phyloP scores from a whole-genome alignment of 2,329 filamentous ascomycete species.

The Teratosphaeria nubilosa region DNA sequence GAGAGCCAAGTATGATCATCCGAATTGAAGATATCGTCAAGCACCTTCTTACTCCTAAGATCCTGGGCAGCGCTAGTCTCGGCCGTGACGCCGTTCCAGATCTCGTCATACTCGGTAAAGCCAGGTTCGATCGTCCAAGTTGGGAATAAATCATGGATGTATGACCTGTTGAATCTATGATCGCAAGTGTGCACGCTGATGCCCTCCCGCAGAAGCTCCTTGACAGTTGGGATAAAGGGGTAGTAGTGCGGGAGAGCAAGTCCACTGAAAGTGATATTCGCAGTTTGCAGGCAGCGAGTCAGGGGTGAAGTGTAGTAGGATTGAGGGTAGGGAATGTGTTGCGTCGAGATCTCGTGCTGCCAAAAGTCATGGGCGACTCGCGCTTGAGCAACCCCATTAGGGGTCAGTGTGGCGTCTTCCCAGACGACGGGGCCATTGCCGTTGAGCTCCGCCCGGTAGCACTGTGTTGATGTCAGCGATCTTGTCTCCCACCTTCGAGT shows the following conservation, averaged over 20 bases:
- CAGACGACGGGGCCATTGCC: slow-evolving; percentile 56
- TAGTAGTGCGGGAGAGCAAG: slow-evolving; percentile 42
- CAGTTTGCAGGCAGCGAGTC: slow-evolving; percentile 52
- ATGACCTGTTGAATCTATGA: slow-evolving; percentile 45
- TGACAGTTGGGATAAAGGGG: slow-evolving; percentile 50
- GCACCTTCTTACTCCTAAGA: slow-evolving; percentile 38
- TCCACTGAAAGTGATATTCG: slow-evolving; percentile 50
- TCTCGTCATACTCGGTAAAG: slow-evolving; percentile 49
- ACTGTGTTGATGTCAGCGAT: slow-evolving; percentile 20
- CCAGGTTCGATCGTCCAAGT: slow-evolving; percentile 47
- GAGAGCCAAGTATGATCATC: slow-evolving; percentile 48
- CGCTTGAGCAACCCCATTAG: slow-evolving; percentile 47
- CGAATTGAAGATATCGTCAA: slow-evolving; percentile 48
- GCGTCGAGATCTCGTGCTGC: slow-evolving; percentile 41
- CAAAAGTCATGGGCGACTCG: slow-evolving; percentile 52
- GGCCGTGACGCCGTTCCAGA: slow-evolving; percentile 42
- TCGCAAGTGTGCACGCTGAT: slow-evolving; percentile 61
- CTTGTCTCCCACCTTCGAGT: slow-evolving; percentile 36
- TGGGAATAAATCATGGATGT: slow-evolving; percentile 46
- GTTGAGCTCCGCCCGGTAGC: slow-evolving; percentile 53
- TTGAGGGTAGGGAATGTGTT: slow-evolving; percentile 52
- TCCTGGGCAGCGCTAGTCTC: slow-evolving; percentile 45
- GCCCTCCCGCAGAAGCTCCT: slow-evolving; percentile 57
- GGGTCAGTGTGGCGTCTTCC: slow-evolving; percentile 54
- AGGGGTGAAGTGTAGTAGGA: slow-evolving; percentile 58